A percentile compares a stretch with the other conserved stretches of the same genome.
phyloP scores from a whole-genome alignment of 306 rosid species.

The Corylus avellana region DNA sequence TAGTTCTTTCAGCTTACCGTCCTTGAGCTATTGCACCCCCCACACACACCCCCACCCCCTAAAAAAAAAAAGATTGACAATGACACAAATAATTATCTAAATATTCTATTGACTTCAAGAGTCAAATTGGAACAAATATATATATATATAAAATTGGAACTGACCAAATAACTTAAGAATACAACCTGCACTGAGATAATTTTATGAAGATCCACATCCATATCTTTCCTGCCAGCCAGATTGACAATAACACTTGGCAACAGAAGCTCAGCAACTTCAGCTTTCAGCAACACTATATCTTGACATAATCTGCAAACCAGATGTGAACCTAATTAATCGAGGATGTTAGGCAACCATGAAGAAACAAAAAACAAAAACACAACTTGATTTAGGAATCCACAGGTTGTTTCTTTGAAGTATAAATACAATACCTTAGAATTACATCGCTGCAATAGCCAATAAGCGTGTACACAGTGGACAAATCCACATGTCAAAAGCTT shows the following conservation, averaged over 20 bases:
- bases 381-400: neutral
- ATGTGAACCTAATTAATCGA: slow-evolving; percentile 1
- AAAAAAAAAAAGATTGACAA: neutral
- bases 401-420: slow-evolving; percentile 2
- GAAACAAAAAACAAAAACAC: neutral
- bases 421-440: slow-evolving; percentile 62
- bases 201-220: slow-evolving; percentile 62
- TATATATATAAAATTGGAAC: neutral
- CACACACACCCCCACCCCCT: no score
- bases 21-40: neutral
- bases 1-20: neutral
- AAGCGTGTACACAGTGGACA: slow-evolving; percentile 74
- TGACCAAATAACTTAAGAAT: slow-evolving; percentile 17
- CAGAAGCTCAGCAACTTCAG: slow-evolving; percentile 88
- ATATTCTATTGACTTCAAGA: neutral
- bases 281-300: slow-evolving; percentile 71
- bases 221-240: slow-evolving; percentile 73
- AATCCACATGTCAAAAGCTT: slow-evolving; percentile 81
- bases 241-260: slow-evolving; percentile 75
- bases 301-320: slow-evolving; percentile 75
- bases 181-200: slow-evolving; percentile 69
- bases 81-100: neutral
- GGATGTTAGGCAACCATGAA: neutral
- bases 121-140: neutral
- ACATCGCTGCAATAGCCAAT: slow-evolving; percentile 71